Evolutionary conservation across 2,329 filamentous ascomycete species (phyloP).

Genomic region (Orbilia brochopaga): DNA sequence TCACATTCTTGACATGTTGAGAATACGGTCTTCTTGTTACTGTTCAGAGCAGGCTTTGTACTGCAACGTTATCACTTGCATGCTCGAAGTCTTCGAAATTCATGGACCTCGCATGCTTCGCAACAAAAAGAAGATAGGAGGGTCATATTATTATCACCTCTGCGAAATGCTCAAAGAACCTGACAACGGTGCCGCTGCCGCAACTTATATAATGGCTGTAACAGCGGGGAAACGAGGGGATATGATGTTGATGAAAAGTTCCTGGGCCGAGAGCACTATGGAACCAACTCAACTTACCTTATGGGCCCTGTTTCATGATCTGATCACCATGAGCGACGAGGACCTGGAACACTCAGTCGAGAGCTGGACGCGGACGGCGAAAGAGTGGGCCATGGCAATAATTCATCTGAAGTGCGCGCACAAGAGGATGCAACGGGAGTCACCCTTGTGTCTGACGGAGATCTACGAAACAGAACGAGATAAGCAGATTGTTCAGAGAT

Average conservation of each 20-base stretch:
- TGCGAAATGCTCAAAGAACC: slow-evolving; percentile 38
- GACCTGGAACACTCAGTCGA: slow-evolving; percentile 36
- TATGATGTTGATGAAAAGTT: slow-evolving; percentile 13
- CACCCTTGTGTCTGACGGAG: slow-evolving; percentile 28
- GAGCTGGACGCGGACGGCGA: slow-evolving; percentile 33
- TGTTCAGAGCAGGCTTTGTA: slow-evolving; percentile 30
- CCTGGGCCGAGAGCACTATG: slow-evolving; percentile 15
- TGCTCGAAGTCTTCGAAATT: slow-evolving; percentile 25
- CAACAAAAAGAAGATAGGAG: slow-evolving; percentile 39
- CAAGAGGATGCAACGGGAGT: slow-evolving; percentile 21
- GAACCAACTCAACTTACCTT: slow-evolving; percentile 11
- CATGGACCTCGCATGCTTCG: slow-evolving; percentile 41
- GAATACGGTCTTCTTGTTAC: slow-evolving; percentile 26
- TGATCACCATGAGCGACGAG: slow-evolving; percentile 23
- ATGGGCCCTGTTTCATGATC: slow-evolving; percentile 30
- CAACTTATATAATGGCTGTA: slow-evolving; percentile 31
- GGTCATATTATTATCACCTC: slow-evolving; percentile 37
- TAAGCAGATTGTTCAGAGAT: slow-evolving; percentile 24
- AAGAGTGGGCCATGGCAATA: slow-evolving; percentile 36
- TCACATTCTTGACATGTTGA: slow-evolving; percentile 17
- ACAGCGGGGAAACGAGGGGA: slow-evolving; percentile 22
- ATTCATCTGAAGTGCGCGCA: slow-evolving; percentile 29
- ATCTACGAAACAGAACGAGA: slow-evolving; percentile 25
- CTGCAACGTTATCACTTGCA: slow-evolving; percentile 23
- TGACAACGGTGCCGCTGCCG: slow-evolving; percentile 19